Conservation (phyloP, 2,329 filamentous ascomycete species). For the Kalmusia sp. region DNA sequence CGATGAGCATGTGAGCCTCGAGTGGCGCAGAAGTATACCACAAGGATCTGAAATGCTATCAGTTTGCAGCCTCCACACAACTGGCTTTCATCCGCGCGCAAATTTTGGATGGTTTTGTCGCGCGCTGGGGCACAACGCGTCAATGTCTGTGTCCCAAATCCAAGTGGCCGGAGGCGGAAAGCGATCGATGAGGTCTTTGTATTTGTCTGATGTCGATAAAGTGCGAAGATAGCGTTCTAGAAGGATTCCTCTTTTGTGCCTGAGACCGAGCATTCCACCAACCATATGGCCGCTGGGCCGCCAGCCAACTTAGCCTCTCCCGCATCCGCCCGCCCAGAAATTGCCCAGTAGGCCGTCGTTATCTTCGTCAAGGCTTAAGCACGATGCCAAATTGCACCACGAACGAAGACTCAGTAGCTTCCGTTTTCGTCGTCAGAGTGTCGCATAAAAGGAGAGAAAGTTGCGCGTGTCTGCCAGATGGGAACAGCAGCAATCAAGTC, state of each 20-base stretch:
- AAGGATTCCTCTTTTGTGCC: constrained; percentile 16
- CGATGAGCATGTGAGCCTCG: background rate
- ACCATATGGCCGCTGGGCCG: constrained; percentile 6
- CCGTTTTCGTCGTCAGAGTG: background rate
- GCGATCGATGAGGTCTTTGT: background rate
- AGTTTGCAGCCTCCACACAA: background rate
- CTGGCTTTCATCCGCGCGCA: background rate
- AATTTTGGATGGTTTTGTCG: too few relatives aligned
- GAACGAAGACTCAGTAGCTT: background rate
- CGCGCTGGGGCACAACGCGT: background rate
- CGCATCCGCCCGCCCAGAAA: constrained; percentile 8
- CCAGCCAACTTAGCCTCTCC: constrained; percentile 9
- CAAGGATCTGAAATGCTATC: background rate
- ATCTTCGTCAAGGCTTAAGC: constrained; percentile 20
- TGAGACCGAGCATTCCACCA: constrained; percentile 8
- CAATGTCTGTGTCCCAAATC: background rate
- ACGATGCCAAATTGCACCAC: constrained; percentile 20
- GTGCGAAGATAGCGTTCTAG: constrained; percentile 17
- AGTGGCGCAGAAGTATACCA: background rate
- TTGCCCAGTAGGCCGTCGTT: constrained; percentile 11
- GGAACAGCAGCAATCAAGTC: background rate
- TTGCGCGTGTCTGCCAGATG: too few relatives aligned
- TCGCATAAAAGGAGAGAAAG: background rate
- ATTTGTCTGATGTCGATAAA: background rate
- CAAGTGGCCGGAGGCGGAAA: background rate